Conservation (phyloP, 495 filamentous ascomycete genomes). For the Penicillium chermesinum region DNA sequence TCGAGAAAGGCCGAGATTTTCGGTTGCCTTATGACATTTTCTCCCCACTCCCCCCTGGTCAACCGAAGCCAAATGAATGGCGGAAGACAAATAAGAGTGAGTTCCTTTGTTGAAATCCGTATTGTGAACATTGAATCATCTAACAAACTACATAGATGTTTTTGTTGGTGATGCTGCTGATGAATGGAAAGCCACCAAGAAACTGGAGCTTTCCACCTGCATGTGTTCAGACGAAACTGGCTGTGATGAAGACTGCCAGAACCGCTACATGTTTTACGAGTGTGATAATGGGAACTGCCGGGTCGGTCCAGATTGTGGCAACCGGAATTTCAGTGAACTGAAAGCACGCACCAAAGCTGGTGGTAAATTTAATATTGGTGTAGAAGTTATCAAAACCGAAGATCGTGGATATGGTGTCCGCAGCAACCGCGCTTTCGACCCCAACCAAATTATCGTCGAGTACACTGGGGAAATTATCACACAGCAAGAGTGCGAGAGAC, state of each 20-base stretch:
- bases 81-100: constrained; percentile 83
- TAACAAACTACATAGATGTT: constrained; percentile 56
- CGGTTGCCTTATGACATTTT: constrained; percentile 86
- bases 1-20: constrained; percentile 70
- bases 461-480: constrained; percentile 98
- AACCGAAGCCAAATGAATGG: constrained; percentile 89
- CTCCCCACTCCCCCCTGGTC: constrained; percentile 74
- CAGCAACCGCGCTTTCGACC: constrained; percentile 78
- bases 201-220: constrained; percentile 70
- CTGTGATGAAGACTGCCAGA: constrained; percentile 86
- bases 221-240: constrained; percentile 72
- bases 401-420: constrained; percentile 91
- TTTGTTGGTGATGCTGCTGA: constrained; percentile 86
- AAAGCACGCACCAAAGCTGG: constrained; percentile 69
- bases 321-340: constrained; percentile 80
- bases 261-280: constrained; percentile 94
- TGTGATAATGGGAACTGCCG: constrained; percentile 88
- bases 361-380: constrained; percentile 81
- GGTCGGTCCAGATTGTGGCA: constrained; percentile 68
- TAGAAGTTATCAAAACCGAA: constrained; percentile 85
- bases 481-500: constrained; percentile 82
- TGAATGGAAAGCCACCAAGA: constrained; percentile 75
- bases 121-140: background rate
- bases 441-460: constrained; percentile 95
- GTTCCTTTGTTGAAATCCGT: constrained; percentile 14